Evolutionary conservation across 23 red algal species (phyloP), one percentile per base, ranked within the genome.

Genomic region (Gracilariopsis chorda): DNA sequence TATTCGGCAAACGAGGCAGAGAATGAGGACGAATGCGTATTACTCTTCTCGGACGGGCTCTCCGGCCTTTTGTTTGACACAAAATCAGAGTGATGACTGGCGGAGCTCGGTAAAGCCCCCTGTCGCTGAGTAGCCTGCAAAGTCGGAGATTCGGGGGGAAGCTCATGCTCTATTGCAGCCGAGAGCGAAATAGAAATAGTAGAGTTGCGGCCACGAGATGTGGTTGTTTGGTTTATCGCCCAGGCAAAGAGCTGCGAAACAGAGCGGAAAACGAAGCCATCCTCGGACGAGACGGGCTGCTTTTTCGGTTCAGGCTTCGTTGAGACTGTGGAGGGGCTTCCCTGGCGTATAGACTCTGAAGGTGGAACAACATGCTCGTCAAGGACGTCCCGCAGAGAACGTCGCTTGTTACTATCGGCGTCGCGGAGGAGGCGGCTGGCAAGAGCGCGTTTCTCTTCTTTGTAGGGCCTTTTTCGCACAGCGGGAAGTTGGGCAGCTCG

Each of bases 351-450:
- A n/a, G n/a, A n/a, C n/a, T n/a, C n/a, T n/a, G n/a, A n/a, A n/a
- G n/a, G n/a, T n/a, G 8, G 10, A 27, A 27, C 39, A 28, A 27
- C 46, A 59, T 85, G 56, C 51, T 74, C 84, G 46, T 60, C 43
- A 2, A 88, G 69, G 8, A 88, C 84, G 84, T 88, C 84, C 7
- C 84, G 63, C 36, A 88, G 33, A 49, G 63, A 75, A n/a, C 51
- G 67, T 8, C 47, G 20, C 56, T 88, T 88, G 36, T 74, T 42
- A 28, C 25, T 19, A 29, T 74, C 84, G 8, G 84, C 84, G 44
- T 20, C 16, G 20, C 84, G 64, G 21, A 88, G 19, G 30, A 88
- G 45, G 7, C 69, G n/a, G 17, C 24, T 35, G 24, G 84, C 84
- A 32, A 88, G 29, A 25, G 64, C 69, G 33, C 84, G 67, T 51